Evolutionary conservation across 495 filamentous ascomycete genomes (phyloP), one percentile per base, ranked within the genome.

Genomic region (Aspergillus panamensis): DNA sequence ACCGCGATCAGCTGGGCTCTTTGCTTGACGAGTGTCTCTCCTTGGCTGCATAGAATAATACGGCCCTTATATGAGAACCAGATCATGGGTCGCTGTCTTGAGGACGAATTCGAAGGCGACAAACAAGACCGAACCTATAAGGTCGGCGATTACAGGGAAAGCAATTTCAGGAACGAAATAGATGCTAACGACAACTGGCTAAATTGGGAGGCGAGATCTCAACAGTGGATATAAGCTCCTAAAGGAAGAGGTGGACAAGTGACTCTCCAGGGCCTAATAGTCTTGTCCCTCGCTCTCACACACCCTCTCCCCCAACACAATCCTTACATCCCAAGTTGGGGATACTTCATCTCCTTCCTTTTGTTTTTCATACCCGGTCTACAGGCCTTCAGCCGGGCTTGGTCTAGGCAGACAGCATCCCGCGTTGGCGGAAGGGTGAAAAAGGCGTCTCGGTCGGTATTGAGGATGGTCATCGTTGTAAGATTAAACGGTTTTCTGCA

Each of bases 21-120:
- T 74, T 94, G 45, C 72, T 97, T 55, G 92, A 96, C 49, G 80
- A 80, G 51, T 80, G 77, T 65, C 63, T 81, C 35, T 74, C 79
- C 42, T 70, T 81, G 69, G 77, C 76, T 51, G 69, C 77, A 43
- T 80, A 65, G 76, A 25, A 25, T 5, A 25, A 25, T 25, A 25
- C 25, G 2, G 25, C 25, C 5, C 25, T 25, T 25, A 5, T 25
- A 5, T 25, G 25, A 25, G 25, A 5, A 25, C 25, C 25, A 25
- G 25, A 25, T 25, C 2, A 25, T 25, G 25, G 25, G 25, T 25
- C 25, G 25, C 25, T 25, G 25, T 25, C 25, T 25, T 25, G 25
- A 25, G 25, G 25, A 2, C 25, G 25, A 25, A 25, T 2, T 25
- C 25, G 5, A 5, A 25, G 25, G 25, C 25, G 25, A 25, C 5